phyloP scores from a whole-genome alignment of 2,329 filamentous ascomycete species.

The Colletotrichum chrysophilum region DNA sequence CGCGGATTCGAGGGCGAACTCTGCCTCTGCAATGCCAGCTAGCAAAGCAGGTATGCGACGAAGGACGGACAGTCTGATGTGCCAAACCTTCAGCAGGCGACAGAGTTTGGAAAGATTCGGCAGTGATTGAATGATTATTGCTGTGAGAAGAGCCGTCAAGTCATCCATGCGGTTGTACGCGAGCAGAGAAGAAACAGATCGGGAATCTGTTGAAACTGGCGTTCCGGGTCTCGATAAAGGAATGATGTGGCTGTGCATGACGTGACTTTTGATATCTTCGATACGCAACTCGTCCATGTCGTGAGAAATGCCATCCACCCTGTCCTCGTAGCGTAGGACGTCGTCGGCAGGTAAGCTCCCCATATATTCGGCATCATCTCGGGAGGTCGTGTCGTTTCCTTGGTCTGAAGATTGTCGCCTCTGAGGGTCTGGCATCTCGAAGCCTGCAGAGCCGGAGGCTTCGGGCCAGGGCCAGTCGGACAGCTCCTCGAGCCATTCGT shows the following conservation, averaged over 20 bases:
- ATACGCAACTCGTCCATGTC: constrained; percentile 75
- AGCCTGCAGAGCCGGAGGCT: constrained; percentile 55
- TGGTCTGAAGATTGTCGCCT: constrained; percentile 41
- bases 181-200: constrained; percentile 45
- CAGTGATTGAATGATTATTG: constrained; percentile 87
- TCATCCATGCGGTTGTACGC: constrained; percentile 81
- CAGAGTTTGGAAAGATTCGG: constrained; percentile 80
- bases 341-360: constrained; percentile 73
- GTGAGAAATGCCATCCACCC: constrained; percentile 75
- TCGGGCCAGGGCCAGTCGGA: constrained; percentile 63
- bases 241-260: constrained; percentile 80
- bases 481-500: constrained; percentile 76
- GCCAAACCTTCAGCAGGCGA: constrained; percentile 79
- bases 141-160: constrained; percentile 87
- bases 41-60: constrained; percentile 75
- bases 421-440: constrained; percentile 52
- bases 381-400: constrained; percentile 27
- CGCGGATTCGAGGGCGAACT: constrained; percentile 67
- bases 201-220: constrained; percentile 46
- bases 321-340: constrained; percentile 71
- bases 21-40: constrained; percentile 67
- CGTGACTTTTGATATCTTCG: constrained; percentile 88
- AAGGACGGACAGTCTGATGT: constrained; percentile 75
- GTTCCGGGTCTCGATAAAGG: constrained; percentile 59
- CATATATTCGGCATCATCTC: constrained; percentile 55